phyloP scores from a whole-genome alignment of 345 rosid genomes.

The Lenwebbia sp. region DNA sequence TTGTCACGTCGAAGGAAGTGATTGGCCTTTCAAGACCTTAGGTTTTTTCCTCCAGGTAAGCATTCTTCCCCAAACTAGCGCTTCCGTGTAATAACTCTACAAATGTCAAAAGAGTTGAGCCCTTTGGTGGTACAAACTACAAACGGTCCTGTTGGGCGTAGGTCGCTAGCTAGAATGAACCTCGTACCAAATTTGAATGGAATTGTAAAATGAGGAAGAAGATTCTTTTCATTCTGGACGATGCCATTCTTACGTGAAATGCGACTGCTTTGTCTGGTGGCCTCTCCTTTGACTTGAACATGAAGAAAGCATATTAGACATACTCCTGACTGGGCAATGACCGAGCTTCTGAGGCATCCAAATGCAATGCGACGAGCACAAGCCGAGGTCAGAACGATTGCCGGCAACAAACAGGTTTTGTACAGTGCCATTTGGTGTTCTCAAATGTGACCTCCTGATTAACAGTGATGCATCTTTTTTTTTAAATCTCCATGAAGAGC shows the following conservation, averaged over 20 bases:
- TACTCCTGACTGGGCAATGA: constrained; percentile 15
- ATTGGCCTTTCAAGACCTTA: background rate
- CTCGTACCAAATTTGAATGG: background rate
- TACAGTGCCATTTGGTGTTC: background rate
- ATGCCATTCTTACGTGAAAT: background rate
- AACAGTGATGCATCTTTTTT: background rate
- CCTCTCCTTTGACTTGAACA: background rate
- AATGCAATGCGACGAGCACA: constrained; percentile 22
- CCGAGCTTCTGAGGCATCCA: constrained; percentile 33
- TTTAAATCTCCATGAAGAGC: background rate
- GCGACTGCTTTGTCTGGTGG: background rate
- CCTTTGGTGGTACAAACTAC: background rate
- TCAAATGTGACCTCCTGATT: background rate
- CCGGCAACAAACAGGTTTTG: constrained; percentile 8
- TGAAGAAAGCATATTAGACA: background rate
- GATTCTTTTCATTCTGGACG: background rate
- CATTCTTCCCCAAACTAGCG: background rate
- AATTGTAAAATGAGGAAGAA: background rate
- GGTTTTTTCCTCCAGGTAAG: background rate
- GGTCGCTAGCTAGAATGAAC: background rate
- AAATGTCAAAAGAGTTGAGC: background rate
- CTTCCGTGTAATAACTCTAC: background rate
- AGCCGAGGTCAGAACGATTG: constrained; percentile 23
- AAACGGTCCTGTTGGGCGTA: background rate
- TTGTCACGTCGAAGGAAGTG: background rate